These are phyloP conservation scores for Chlorella sp. DNA, from an alignment of 139 green algal genomes.

Conservation along the genomic window DNA sequence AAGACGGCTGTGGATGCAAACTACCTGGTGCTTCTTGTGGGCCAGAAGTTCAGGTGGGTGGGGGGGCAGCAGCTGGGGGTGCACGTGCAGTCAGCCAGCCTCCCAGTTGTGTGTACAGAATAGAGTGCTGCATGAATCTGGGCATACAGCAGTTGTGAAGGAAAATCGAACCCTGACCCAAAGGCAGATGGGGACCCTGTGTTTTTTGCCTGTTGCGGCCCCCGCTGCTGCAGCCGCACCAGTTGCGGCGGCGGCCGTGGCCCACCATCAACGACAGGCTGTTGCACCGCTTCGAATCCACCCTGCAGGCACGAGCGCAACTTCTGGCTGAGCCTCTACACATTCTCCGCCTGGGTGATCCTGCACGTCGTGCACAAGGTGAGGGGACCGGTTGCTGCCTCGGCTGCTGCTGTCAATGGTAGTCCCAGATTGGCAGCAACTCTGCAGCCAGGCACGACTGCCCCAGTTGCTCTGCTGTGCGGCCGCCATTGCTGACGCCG, in stretches of 20 bases:
- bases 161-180: not conserved
- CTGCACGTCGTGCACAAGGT: conserved; percentile 7
- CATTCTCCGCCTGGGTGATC: not conserved
- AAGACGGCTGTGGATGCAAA: not conserved
- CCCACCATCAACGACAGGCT: too few relatives aligned
- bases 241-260: too few relatives aligned
- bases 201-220: not conserved
- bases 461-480: too few relatives aligned
- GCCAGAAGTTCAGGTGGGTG: conserved; percentile 10
- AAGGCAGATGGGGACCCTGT: not conserved
- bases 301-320: conserved; percentile 14
- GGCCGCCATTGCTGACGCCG: too few relatives aligned
- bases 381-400: not conserved
- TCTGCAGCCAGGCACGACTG: too few relatives aligned
- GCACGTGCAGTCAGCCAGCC: not conserved
- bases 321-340: not conserved
- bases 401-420: not conserved
- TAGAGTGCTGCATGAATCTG: too few relatives aligned
- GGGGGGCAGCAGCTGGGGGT: not conserved
- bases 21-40: not conserved
- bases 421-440: too few relatives aligned
- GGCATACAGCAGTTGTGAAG: too few relatives aligned
- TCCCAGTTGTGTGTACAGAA: not conserved
- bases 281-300: not conserved
- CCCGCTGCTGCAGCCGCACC: too few relatives aligned